Evolutionary conservation across 1,284 basidiomycete species (phyloP), one percentile per base, ranked within the genome.

Genomic region (Fomitopsis betulina): DNA sequence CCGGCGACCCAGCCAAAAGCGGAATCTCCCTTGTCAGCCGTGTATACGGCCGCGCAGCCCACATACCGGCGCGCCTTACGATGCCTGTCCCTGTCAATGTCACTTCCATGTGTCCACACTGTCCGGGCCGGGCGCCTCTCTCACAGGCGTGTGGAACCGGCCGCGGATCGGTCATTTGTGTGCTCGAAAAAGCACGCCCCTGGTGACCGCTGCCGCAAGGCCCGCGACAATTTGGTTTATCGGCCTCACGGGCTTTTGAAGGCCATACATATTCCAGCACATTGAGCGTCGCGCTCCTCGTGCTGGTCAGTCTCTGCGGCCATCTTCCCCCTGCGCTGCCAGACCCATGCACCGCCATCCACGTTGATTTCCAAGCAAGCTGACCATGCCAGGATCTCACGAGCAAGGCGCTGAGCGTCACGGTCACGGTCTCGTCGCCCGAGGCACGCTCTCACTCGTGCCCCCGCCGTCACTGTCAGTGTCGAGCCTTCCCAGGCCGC

Each of bases 141-240:
- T 47, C 45, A 30, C 45, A 27, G 6, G 25, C n/a, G n/a, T 30
- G 45, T 47, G 45, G 21, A 25, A 27, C 19, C 39, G 39, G 39
- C 4, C 39, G 7, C 1, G 39, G 39, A 5, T 30, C 13, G 45
- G 45, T 25, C 42, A 25, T 23, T 45, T 13, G 27, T 4, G 17
- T 47, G 12, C 45, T 47, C 45, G 23, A 47, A 47, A 17, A 27
- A 37, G 35, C 35, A 43, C 17, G 5, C 13, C 49, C 49, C 32
- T 51, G 49, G 49, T 51, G 49, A 51, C 49, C 49, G 33, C 47
- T 32, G 47, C 49, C 45, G 33, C 49, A 23, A 33, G 49, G 49
- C 21, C n/a, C 10, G 49, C 49, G 33, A 19, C 7, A 17, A 27
- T 30, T 30, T 15, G 13, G 27, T 30, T 50, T 50, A 50, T 50